Evolutionary conservation across 768 basidiomycete genomes (phyloP), one percentile per base, ranked within the genome.

Genomic region (Termitomyces eurrhizus): DNA sequence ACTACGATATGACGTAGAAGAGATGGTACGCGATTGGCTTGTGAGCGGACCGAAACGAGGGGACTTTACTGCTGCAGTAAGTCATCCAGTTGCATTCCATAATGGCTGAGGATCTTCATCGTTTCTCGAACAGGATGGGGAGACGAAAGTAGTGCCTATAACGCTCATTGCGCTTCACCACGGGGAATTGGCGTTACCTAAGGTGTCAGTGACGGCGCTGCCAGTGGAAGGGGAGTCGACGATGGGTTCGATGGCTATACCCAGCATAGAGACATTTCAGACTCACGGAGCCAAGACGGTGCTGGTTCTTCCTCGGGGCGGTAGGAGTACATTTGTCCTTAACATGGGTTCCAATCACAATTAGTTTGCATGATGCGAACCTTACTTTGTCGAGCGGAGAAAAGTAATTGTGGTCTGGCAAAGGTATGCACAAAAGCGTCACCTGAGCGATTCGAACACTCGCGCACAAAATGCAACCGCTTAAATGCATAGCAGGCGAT

Each of bases 11-110:
- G 92, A 95, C 64, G 79, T 97, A 16, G 86, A 91, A 59, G 92
- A 93, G 64, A 80, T 86, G 72, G 81, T 86, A 18, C 86, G 85
- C 52, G 90, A 92, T 64, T 98, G 95, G 95, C 78, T 97, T 3
- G 84, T 98, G 9, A 90, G 92, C 62, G 95, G 95, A 9, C 81
- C 82, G 45, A 96, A 95, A 74, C 85, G 89, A 56, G 95, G 94
- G 0, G 89, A 90, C 65, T 95, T 92, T 66, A 57, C 80, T 18
- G 91, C 89, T 3, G 79, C 77, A 74, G 95, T 92, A 67, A 56
- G 85, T 68, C 1, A 35, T 36, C 16, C 42, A 32, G 29, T 3
- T 12, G 24, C 14, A 26, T 5, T 29, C 7, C 49, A 33, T 21
- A 16, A 8, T 55, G 32, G 5, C 29, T 44, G 35, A 14, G 56